Evolutionary conservation across 345 rosid species (phyloP).

Genomic region (Noccaea caerulescens): DNA sequence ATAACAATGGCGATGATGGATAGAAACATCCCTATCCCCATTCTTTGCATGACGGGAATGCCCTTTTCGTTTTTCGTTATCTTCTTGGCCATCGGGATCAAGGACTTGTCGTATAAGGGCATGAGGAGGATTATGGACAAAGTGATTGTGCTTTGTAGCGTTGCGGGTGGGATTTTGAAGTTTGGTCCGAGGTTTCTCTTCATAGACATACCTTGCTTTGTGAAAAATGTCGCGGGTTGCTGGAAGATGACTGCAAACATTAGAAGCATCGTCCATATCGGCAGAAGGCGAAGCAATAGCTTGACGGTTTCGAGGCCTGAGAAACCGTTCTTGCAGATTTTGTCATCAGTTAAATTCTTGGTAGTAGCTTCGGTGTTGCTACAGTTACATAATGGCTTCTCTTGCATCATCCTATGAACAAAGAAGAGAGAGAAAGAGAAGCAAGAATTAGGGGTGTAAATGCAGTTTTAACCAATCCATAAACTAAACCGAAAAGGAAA

Average conservation of each 20-base stretch:
- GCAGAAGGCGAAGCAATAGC: constrained; percentile 62
- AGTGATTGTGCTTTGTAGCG: constrained; percentile 86
- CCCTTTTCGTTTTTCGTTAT: constrained; percentile 57
- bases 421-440: not conserved
- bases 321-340: constrained; percentile 34
- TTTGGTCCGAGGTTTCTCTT: constrained; percentile 63
- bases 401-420: constrained; percentile 69
- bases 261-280: constrained; percentile 89
- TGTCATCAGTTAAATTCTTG: constrained; percentile 28
- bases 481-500: not conserved
- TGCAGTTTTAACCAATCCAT: not conserved
- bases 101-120: constrained; percentile 73
- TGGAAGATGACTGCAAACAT: constrained; percentile 90
- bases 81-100: constrained; percentile 59
- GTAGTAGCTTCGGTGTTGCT: constrained; percentile 31
- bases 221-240: constrained; percentile 86
- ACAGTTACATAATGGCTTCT: constrained; percentile 67
- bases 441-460: constrained; percentile 7
- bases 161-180: constrained; percentile 92
- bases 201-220: constrained; percentile 94
- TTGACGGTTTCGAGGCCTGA: constrained; percentile 49
- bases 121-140: constrained; percentile 83
- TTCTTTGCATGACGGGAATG: constrained; percentile 70
- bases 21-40: constrained; percentile 89
- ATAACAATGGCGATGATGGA: constrained; percentile 81